Conservation (phyloP, 768 basidiomycete species). For the Russula brevipes region DNA sequence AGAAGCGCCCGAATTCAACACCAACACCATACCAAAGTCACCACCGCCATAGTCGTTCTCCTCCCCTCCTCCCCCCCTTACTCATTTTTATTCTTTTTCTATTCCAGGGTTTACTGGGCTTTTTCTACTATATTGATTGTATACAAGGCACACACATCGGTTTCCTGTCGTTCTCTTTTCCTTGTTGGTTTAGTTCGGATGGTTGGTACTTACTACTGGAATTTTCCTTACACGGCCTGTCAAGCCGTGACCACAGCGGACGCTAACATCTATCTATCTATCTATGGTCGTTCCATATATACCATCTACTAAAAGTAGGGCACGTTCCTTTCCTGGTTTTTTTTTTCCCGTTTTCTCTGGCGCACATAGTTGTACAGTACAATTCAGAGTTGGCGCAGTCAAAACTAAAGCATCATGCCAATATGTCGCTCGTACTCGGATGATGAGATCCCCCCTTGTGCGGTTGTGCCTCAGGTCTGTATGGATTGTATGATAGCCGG, state of each 20-base stretch:
- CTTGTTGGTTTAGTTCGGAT: background rate
- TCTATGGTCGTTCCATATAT: background rate
- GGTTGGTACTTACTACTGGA: background rate
- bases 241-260: background rate
- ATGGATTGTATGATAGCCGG: too few species aligned
- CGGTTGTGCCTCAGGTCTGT: too few species aligned
- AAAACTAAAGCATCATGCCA: background rate
- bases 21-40: background rate
- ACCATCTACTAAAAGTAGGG: constrained; percentile 10
- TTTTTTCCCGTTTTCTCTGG: background rate
- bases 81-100: background rate
- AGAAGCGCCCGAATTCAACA: background rate
- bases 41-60: background rate
- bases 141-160: background rate
- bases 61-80: background rate
- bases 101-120: background rate
- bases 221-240: background rate
- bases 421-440: too few species aligned
- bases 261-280: background rate
- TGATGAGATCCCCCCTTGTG: too few species aligned
- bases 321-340: background rate
- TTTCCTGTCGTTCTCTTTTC: background rate
- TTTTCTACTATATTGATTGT: background rate
- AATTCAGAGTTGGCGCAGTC: background rate
- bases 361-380: constrained; percentile 4